phyloP scores from a whole-genome alignment of 495 filamentous ascomycete species.

The Xylaria castorea region DNA sequence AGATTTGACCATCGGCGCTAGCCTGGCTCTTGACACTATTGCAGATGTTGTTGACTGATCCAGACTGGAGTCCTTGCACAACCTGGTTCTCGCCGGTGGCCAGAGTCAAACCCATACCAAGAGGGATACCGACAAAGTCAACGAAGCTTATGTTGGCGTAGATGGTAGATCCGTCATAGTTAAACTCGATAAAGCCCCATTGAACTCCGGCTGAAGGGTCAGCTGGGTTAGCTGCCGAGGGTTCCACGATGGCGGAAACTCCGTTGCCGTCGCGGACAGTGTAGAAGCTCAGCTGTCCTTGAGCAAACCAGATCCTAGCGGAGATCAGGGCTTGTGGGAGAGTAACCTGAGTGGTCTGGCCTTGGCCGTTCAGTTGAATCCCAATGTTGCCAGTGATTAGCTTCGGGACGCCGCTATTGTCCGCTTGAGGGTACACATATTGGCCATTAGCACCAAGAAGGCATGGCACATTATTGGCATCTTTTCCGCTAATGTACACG shows the following conservation, averaged over 20 bases:
- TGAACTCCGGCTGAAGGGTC: constrained; percentile 51
- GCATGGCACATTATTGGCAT: constrained; percentile 39
- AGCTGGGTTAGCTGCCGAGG: constrained; percentile 48
- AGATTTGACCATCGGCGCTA: constrained; percentile 43
- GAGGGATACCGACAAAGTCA: constrained; percentile 54
- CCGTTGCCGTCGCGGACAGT: constrained; percentile 41
- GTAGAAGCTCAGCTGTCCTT: constrained; percentile 53
- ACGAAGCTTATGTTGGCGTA: constrained; percentile 57
- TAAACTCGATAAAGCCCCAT: constrained; percentile 58
- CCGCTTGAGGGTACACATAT: constrained; percentile 45
- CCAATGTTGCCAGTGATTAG: constrained; percentile 40
- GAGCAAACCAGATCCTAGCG: constrained; percentile 51
- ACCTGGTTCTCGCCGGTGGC: constrained; percentile 41
- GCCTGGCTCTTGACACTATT: constrained; percentile 43
- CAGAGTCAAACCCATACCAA: constrained; percentile 48
- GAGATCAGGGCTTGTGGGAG: constrained; percentile 49
- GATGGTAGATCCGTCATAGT: constrained; percentile 44
- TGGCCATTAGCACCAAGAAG: constrained; percentile 47
- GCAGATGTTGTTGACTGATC: constrained; percentile 48
- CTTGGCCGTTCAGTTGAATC: constrained; percentile 39
- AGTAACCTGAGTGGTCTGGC: constrained; percentile 46
- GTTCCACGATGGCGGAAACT: constrained; percentile 46
- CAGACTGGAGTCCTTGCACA: constrained; percentile 42
- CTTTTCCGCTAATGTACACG: constrained; percentile 49
- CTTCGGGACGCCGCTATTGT: constrained; percentile 35